Evolutionary conservation across 2,329 filamentous ascomycete species (phyloP).

Genomic region (Penicillium sp.): DNA sequence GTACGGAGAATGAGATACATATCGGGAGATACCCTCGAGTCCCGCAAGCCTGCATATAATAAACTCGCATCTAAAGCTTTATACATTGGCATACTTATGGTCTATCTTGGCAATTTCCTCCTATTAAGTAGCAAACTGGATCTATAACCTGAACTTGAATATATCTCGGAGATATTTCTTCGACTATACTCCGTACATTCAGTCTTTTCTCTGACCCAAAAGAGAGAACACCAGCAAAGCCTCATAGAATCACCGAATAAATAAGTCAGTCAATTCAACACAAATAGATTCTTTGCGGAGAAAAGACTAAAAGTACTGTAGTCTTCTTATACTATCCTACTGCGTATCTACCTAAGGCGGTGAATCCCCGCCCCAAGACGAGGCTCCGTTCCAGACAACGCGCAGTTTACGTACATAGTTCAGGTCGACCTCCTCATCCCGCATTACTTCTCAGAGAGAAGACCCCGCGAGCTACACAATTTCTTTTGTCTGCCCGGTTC

Average conservation of each 20-base stretch:
- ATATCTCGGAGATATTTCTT: background rate
- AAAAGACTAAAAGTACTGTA: background rate
- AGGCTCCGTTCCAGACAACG: background rate
- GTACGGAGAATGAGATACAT: background rate
- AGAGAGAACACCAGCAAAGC: background rate
- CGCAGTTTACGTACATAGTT: slow-evolving; percentile 13
- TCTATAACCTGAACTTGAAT: background rate
- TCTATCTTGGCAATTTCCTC: no score
- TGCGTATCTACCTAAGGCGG: background rate
- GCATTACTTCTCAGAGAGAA: background rate
- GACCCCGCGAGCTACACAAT: background rate
- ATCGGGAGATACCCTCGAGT: background rate
- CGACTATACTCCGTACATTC: background rate
- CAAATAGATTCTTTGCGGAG: background rate
- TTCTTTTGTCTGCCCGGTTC: slow-evolving; percentile 1
- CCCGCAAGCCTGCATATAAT: background rate
- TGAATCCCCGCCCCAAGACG: background rate
- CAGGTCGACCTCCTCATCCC: slow-evolving; percentile 3
- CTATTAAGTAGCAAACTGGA: background rate
- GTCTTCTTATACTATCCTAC: background rate
- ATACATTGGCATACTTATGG: no score
- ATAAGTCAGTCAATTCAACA: background rate
- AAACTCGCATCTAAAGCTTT: no score
- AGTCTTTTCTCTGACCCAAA: background rate
- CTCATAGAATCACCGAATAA: background rate